Base-by-base conservation (phyloP, 306 rosid genomes). In the Vigna radiata region DNA sequence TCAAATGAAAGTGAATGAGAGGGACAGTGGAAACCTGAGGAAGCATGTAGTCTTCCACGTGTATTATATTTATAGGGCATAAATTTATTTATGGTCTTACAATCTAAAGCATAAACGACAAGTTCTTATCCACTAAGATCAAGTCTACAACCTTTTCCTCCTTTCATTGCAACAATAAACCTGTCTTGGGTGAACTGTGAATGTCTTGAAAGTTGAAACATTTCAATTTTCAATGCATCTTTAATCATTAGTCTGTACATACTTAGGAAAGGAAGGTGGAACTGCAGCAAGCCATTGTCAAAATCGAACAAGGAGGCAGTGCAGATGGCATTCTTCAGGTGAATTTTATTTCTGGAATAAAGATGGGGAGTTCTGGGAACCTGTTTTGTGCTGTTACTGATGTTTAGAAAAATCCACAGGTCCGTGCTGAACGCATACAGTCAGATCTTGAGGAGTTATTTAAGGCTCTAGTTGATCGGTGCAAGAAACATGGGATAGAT, bases 271-370 rank as follows among this genome's bases (percentile, higher is more conserved):
- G 97, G 84, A 94, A 90, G 72, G 76, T 41, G 63, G 98, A 94
- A 84, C 79, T 91, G 88, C 92, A 92, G 80, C 98, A 94, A 80
- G 98, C 98, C 78, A 90, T 94, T 70, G 81, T 89, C 81, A 90
- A 88, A 86, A 91, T 94, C 87, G 95, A 85, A 53, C 97, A 92
- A 80, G 98, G 98, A 84, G 98, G 98, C 77, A 94, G 98, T 78
- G 88, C 91, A 4, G 97, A 94, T 83, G 98, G 98, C 81, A 94
- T 94, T 77, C 98, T 94, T 88, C 98, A 94, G 97, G 98, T 94
- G 72, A 68, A 71, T 55, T 75, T 58, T 77, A 37, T 61, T 64
- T 60, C 12, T 62, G 68, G 43, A 41, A 66, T 63, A 75, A 58
- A 68, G 72, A 41, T 60, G 4, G 16, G n/a, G 18, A 43, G 46